Conservation (phyloP, 768 basidiomycete genomes). For the Tephrocybe sp. region DNA sequence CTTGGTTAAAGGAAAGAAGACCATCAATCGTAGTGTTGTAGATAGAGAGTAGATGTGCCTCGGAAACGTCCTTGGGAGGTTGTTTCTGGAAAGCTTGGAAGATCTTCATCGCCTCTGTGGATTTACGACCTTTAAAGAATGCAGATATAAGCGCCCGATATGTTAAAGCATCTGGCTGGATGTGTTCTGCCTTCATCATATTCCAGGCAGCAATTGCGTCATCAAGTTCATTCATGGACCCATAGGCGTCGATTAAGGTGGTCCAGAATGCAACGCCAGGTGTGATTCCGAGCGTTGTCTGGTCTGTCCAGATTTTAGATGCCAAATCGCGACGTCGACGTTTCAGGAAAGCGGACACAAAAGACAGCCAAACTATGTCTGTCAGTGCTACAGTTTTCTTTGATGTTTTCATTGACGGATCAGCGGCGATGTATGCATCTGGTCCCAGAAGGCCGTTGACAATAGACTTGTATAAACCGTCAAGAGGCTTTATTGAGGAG, state of each 20-base stretch:
- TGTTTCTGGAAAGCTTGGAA: conserved; percentile 52
- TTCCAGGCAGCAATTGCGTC: conserved; percentile 64
- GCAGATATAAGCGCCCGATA: conserved; percentile 73
- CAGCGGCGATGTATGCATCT: conserved; percentile 54
- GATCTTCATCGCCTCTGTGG: conserved; percentile 48
- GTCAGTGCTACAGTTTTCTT: conserved; percentile 50
- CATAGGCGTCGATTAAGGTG: conserved; percentile 65
- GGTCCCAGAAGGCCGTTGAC: conserved; percentile 49
- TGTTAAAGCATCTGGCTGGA: conserved; percentile 59
- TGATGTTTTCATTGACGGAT: conserved; percentile 34
- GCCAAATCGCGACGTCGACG: conserved; percentile 57
- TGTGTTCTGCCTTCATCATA: conserved; percentile 54
- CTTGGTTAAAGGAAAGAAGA: conserved; percentile 47
- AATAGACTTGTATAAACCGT: conserved; percentile 50
- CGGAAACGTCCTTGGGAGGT: conserved; percentile 20
- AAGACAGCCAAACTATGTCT: conserved; percentile 60
- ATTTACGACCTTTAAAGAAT: conserved; percentile 50
- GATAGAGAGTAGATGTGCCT: conserved; percentile 37
- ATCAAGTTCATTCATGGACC: conserved; percentile 44
- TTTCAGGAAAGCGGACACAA: conserved; percentile 65
- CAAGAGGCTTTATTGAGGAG: conserved; percentile 31
- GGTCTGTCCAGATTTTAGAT: conserved; percentile 67
- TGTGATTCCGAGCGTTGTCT: conserved; percentile 43
- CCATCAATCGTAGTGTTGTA: conserved; percentile 80
- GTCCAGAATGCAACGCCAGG: conserved; percentile 71